Conservation (phyloP, 1,284 basidiomycete genomes). For the Vanrija sp. region DNA sequence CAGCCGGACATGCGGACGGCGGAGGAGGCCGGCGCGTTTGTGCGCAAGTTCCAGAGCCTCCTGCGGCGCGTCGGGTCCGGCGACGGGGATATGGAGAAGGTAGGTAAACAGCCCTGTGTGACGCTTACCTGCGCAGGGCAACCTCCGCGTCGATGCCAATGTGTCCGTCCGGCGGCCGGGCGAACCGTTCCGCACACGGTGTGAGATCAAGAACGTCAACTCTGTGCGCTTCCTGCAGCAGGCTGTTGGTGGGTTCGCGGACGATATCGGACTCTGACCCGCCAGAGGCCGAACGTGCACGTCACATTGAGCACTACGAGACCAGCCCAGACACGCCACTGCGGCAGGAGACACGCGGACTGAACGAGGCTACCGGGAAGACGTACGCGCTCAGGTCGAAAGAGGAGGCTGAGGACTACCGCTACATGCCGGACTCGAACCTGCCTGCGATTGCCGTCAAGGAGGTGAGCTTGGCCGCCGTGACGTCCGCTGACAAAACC, state of each 20-base stretch:
- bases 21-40: slow-evolving; percentile 87
- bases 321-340: slow-evolving; percentile 24
- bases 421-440: slow-evolving; percentile 98
- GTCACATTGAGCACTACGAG: slow-evolving; percentile 43
- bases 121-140: slow-evolving; percentile 60
- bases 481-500: background rate
- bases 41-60: slow-evolving; percentile 74
- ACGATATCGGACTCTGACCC: slow-evolving; percentile 40
- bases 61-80: slow-evolving; percentile 80
- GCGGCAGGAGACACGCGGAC: slow-evolving; percentile 83
- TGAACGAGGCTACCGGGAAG: slow-evolving; percentile 73
- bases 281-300: slow-evolving; percentile 52
- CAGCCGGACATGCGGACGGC: slow-evolving; percentile 86
- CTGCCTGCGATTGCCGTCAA: slow-evolving; percentile 71
- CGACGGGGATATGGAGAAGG: slow-evolving; percentile 97
- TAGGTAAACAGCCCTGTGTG: slow-evolving; percentile 35
- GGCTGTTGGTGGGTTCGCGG: slow-evolving; percentile 67
- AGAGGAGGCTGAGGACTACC: slow-evolving; percentile 91
- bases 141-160: slow-evolving; percentile 91
- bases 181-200: slow-evolving; percentile 71
- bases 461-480: slow-evolving; percentile 24
- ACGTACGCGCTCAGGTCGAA: slow-evolving; percentile 83
- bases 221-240: slow-evolving; percentile 80
- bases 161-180: slow-evolving; percentile 75
- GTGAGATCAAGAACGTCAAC: slow-evolving; percentile 97